These are phyloP conservation scores for Ichthyophthirius multifiliis DNA, from an alignment of 169 alveolate genomes.

Conservation along the genomic window DNA sequence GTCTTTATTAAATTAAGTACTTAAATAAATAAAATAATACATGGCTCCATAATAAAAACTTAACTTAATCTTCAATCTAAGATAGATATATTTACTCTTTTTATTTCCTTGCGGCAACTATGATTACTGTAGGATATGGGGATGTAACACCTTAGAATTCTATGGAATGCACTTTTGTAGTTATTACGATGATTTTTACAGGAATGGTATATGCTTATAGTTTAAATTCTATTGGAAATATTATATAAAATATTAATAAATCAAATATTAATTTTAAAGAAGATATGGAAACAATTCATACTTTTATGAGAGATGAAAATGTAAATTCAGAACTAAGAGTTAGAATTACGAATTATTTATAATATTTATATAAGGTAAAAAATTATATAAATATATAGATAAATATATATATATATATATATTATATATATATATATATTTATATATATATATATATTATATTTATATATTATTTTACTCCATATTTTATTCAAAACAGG, in stretches of 20 bases:
- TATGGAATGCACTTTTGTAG: neutral
- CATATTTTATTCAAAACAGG: too few relatives aligned
- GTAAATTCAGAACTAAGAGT: neutral
- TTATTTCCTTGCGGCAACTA: neutral
- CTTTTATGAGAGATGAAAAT: conserved; percentile 15
- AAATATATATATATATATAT: too few relatives aligned
- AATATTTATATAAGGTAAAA: neutral
- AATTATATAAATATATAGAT: too few relatives aligned
- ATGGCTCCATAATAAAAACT: neutral
- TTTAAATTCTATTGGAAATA: neutral
- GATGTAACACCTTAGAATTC: neutral
- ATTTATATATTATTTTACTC: too few relatives aligned
- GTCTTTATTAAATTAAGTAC: neutral
- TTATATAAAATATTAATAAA: neutral
- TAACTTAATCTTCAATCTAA: neutral
- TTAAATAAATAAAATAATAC: neutral
- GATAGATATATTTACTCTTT: neutral
- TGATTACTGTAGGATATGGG: conserved; percentile 1
- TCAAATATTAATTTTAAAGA: neutral
- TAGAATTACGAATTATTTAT: neutral
- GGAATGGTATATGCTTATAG: neutral
- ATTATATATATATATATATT: too few relatives aligned
- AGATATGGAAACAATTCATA: neutral
- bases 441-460: too few relatives aligned
- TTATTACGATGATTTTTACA: neutral